Base-by-base conservation (phyloP, 2,329 filamentous ascomycete genomes). In the Nothopassalora personata region DNA sequence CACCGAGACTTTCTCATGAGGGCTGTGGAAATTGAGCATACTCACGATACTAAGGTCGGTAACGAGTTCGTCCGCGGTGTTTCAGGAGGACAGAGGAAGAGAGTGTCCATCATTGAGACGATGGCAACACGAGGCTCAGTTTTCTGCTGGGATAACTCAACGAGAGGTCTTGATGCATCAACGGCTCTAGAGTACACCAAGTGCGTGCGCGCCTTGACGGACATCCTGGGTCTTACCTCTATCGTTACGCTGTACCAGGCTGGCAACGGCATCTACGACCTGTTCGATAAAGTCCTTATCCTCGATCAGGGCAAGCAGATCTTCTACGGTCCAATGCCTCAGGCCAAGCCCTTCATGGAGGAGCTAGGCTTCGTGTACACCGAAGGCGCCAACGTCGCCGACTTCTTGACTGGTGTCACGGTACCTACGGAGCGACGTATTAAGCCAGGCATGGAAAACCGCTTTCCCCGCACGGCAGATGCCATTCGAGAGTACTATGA, bases 161-260 rank as follows among this genome's bases (percentile, higher is more conserved):
- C 86, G 0, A 74, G 85, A 58, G 86, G 86, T 54, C 75, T 88
- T 0, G 86, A 89, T 67, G 85, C 85, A 0, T 85, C 81, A 65
- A 87, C 83, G 4, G 86, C 85, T 1, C 74, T 87, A 1, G 70
- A 73, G 53, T 72, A 70, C 53, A 66, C 80, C 30, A 84, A 83
- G 65, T 81, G 83, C 1, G 72, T 88, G n/a, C 77, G 86, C 7
- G 80, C 83, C 5, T 77, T 88, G 79, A 87, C 86, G 0, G 84
- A 88, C 61, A 79, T 85, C 1, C 74, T 83, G 4, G 83, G 83
- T 0, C 74, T 86, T 4, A 75, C 83, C 0, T 81, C 83, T 0
- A 83, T 87, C 50, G 83, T 87, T 11, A 86, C 85, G 0, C 76
- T 88, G 0, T 89, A 90, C 68, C 87, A 89, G 68, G 86, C 87